Evolutionary conservation across 352 stramenopile genomes (phyloP).

Genomic region (Stramenopiles sp.): DNA sequence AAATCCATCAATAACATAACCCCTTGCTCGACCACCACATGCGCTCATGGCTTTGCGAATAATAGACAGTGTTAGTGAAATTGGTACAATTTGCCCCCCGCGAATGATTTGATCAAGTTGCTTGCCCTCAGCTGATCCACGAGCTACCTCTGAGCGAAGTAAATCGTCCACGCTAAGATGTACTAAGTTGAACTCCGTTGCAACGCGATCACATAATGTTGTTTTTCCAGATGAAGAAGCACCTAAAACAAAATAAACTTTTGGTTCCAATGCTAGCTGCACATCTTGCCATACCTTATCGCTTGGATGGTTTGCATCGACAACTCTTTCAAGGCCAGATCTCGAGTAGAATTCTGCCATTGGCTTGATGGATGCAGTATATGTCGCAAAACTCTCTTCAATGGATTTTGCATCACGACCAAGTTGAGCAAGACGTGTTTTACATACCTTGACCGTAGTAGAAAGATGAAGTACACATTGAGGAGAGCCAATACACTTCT

Average conservation of each 20-base stretch:
- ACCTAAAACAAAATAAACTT: slow-evolving; percentile 48
- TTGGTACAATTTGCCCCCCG: no score
- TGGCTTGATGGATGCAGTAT: neutral
- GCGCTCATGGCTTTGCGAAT: neutral
- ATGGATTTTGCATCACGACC: slow-evolving; percentile 42
- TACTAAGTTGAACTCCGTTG: slow-evolving; percentile 45
- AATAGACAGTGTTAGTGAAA: slow-evolving; percentile 18
- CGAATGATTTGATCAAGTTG: no score
- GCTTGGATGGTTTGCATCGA: no score
- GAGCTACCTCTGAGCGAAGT: slow-evolving; percentile 39
- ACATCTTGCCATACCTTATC: neutral
- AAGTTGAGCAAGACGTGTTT: neutral
- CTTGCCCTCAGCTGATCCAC: slow-evolving; percentile 30
- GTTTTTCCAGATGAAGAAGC: slow-evolving; percentile 36
- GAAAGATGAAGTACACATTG: slow-evolving; percentile 20
- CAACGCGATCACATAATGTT: slow-evolving; percentile 43
- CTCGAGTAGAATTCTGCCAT: neutral
- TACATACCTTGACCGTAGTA: no score
- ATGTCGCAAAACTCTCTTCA: slow-evolving; percentile 23
- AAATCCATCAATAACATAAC: slow-evolving; percentile 96
- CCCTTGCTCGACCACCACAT: no score
- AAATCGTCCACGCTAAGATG: slow-evolving; percentile 45
- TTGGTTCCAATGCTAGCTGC: slow-evolving; percentile 9
- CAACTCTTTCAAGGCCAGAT: no score
- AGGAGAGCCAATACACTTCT: slow-evolving; percentile 15